Percentiles rank a stretch among this genome's conserved stretches.
These are phyloP conservation scores for Trichoderma sp. DNA, from an alignment of 2,329 filamentous ascomycete genomes.

Conservation along the genomic window DNA sequence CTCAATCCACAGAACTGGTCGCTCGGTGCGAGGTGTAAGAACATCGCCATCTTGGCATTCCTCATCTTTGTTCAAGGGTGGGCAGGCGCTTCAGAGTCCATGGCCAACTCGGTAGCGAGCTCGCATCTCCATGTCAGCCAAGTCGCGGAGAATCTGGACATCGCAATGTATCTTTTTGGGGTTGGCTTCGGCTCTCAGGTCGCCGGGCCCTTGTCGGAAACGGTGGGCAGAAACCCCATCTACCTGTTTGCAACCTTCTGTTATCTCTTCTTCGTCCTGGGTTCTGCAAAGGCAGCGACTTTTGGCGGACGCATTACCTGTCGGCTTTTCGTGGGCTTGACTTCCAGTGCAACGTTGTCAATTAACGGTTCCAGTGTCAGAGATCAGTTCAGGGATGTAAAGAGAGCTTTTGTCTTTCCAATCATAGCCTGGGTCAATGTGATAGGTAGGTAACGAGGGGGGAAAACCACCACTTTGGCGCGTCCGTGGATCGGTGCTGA, in stretches of 20 bases:
- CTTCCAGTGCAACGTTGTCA: constrained; percentile 41
- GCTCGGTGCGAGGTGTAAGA: constrained; percentile 35
- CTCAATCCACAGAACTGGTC: constrained; percentile 50
- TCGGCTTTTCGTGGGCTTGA: constrained; percentile 53
- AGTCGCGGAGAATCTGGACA: constrained; percentile 48
- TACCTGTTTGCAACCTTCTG: constrained; percentile 50
- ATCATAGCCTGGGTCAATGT: constrained; percentile 52
- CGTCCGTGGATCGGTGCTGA: neutral
- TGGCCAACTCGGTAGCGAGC: constrained; percentile 46
- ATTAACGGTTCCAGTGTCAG: constrained; percentile 49
- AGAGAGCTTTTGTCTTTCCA: constrained; percentile 53
- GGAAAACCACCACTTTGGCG: no score
- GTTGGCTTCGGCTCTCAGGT: constrained; percentile 53
- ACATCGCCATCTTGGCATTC: constrained; percentile 41
- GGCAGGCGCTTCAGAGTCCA: constrained; percentile 53
- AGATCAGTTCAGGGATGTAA: constrained; percentile 51
- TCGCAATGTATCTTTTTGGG: constrained; percentile 51
- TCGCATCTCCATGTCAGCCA: constrained; percentile 48
- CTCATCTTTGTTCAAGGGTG: constrained; percentile 53
- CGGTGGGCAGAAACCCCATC: constrained; percentile 51
- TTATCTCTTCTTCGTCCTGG: constrained; percentile 54
- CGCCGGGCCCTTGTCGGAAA: constrained; percentile 53
- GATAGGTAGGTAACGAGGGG: neutral
- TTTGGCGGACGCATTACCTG: constrained; percentile 51
- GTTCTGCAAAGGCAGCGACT: constrained; percentile 49